Base-by-base conservation (phyloP, 257 asterid genomes). In the Nicotiana otophora region DNA sequence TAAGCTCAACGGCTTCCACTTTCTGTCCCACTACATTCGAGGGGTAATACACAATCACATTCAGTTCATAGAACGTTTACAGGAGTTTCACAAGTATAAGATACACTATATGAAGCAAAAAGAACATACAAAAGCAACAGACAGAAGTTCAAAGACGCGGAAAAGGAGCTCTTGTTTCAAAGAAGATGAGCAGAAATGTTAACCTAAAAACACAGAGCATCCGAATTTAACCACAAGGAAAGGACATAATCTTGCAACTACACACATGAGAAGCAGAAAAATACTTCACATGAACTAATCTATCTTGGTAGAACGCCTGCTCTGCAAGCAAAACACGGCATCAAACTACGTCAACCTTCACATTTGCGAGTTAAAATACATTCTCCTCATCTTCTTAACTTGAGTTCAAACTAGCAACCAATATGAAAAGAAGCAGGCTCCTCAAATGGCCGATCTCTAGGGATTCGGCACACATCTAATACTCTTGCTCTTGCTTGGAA, bases 391-490 rank as follows among this genome's bases (percentile, higher is more conserved):
- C 63, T 17, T 19, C 26, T 7, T 16, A 16, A 78, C 54, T 65
- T 54, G 68, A 83, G 78, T 82, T 78, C 53, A 80, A 51, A 19
- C 64, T 58, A 83, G 57, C 82, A 42, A 20, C 63, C 28, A 72
- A 67, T 77, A 55, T 82, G 82, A 77, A 82, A 85, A 75, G 86
- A 60, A 83, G 81, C 84, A 83, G 53, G 83, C 67, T 81, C 68
- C 75, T 60, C 8, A 58, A 58, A 53, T 66, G 69, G 76, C 65
- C 83, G 34, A 81, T 83, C 84, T 84, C 26, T 42, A 53, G 26
- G 68, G 84, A 87, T 57, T 60, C 42, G 51, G 81, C 77, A 67
- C 17, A 74, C 14, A 66, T 82, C 26, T 55, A n/a, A 20, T 76
- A 28, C 74, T 76, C 69, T 42, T 63, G 78, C 53, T 83, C 83